Evolutionary conservation across 441 rosid genomes (phyloP), one percentile per base, ranked within the genome.

Genomic region (Eutrema salsugineum): DNA sequence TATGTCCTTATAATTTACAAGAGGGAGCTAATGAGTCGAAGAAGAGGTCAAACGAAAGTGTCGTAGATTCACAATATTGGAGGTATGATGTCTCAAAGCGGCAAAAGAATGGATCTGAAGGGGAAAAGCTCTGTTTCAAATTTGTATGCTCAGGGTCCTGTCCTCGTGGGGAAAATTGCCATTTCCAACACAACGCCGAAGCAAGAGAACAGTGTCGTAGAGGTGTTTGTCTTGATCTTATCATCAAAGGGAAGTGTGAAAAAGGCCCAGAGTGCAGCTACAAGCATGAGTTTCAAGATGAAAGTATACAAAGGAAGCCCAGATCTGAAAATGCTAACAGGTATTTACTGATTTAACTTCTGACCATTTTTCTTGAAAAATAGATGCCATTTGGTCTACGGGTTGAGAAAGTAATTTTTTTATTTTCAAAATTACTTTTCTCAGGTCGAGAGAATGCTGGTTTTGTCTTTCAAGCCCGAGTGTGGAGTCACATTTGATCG

Each of bases 181-280:
- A 86, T 80, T 94, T 90, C 73, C 84, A 66, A 63, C 99, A 91
- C 85, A 92, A 88, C 51, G 66, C 69, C 66, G 94, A 88, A 72
- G 85, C 92, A 36, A 88, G 93, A 80, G 97, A 91, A 60, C 99
- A 94, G 65, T 88, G 79, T 78, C 73, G 79, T 49, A 83, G 92
- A 82, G 99, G 99, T 68, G 97, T 88, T 77, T 94, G 99, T 82
- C 87, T 94, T 72, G 97, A 94, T 80, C 88, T 87, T 82, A 88
- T 94, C 71, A 85, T 86, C 82, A 94, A 94, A 83, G 97, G 99
- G 42, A 90, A 83, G 71, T 91, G 99, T 81, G 97, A 91, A 82
- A 90, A 80, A 77, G 99, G 99, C 58, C 97, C 94, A 64, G 95
- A 88, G 46, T 94, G 99, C 83, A 90, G 69, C 79, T 94, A 85